These are phyloP conservation scores for Xylaria arbuscula DNA, from an alignment of 2,329 filamentous ascomycete genomes.

Conservation along the genomic window DNA sequence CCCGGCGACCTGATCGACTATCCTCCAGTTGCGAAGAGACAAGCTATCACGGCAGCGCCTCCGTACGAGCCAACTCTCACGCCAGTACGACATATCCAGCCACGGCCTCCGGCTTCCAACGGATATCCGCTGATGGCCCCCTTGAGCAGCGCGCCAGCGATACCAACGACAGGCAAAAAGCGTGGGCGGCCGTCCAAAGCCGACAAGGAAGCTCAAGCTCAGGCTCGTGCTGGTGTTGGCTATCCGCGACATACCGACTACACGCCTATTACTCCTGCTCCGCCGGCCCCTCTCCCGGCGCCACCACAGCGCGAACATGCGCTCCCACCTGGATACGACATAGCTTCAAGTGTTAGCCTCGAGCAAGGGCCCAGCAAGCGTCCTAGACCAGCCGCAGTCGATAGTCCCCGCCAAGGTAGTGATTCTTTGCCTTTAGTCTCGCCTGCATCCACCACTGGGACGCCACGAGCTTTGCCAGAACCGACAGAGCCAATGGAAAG, in stretches of 20 bases:
- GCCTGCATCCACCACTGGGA: conserved; percentile 47
- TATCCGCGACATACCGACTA: conserved; percentile 48
- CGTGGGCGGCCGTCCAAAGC: conserved; percentile 60
- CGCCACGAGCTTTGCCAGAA: conserved; percentile 49
- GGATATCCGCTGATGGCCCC: conserved; percentile 41
- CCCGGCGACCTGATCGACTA: conserved; percentile 51
- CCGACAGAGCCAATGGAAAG: conserved; percentile 48
- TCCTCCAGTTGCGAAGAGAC: conserved; percentile 47
- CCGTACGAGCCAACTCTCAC: conserved; percentile 45
- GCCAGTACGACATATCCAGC: conserved; percentile 48
- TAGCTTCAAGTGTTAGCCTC: conserved; percentile 40
- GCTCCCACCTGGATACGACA: conserved; percentile 50
- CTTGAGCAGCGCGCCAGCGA: conserved; percentile 40
- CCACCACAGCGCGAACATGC: conserved; percentile 49
- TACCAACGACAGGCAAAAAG: conserved; percentile 53
- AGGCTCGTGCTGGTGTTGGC: conserved; percentile 49
- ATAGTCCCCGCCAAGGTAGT: conserved; percentile 46
- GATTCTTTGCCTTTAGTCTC: conserved; percentile 46
- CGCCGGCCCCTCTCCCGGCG: conserved; percentile 38
- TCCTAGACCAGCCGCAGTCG: conserved; percentile 40
- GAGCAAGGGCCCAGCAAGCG: conserved; percentile 48
- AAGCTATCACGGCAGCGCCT: conserved; percentile 47
- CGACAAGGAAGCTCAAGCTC: conserved; percentile 55
- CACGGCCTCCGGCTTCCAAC: conserved; percentile 47
- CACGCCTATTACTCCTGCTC: conserved; percentile 49